Evolutionary conservation across 371 early-diverging fungal species (phyloP), one percentile per base, ranked within the genome.

Genomic region (Batrachochytrium dendrobatidis): DNA sequence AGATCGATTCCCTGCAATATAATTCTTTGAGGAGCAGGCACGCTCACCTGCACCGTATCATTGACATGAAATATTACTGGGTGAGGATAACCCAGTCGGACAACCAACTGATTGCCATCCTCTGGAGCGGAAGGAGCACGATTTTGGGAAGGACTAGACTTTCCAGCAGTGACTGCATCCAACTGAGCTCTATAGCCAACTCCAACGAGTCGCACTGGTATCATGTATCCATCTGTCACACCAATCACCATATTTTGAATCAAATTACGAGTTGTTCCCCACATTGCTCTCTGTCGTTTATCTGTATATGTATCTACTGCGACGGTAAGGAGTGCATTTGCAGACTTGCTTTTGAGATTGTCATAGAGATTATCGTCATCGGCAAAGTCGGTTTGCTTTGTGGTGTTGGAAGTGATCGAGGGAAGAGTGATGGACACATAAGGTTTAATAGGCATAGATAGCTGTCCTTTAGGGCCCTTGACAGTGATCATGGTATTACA

Each of bases 221-320:
- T 81, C 12, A 79, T 85, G 68, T 83, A 92, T 0, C 95, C 98
- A 55, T 96, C 95, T 7, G 87, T 83, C 2, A 95, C 95, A 22
- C 96, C 98, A 7, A 75, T 74, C 34, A 95, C 87, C 57, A 88
- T 86, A 73, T 91, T 92, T 46, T 83, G 83, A 45, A 95, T 82
- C 43, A 91, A 72, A 17, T 90, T 86, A 48, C 95, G 79, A 3
- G 94, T 91, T 3, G 98, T 95, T 52, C 98, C 98, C 98, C 98
- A 97, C 62, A 66, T 61, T 18, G 85, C 79, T 55, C 83, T 72
- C 72, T 97, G 95, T 35, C 81, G 71, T 65, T 86, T 85, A 50
- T 79, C 68, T 20, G 56, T 56, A 1, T 80, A 70, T 63, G 91
- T 81, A 20, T 69, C 63, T 0, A 94, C 85, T 0, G 70, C 53